Base-by-base conservation (phyloP, 176 grass and related monocot species). In the Puya raimondii region DNA sequence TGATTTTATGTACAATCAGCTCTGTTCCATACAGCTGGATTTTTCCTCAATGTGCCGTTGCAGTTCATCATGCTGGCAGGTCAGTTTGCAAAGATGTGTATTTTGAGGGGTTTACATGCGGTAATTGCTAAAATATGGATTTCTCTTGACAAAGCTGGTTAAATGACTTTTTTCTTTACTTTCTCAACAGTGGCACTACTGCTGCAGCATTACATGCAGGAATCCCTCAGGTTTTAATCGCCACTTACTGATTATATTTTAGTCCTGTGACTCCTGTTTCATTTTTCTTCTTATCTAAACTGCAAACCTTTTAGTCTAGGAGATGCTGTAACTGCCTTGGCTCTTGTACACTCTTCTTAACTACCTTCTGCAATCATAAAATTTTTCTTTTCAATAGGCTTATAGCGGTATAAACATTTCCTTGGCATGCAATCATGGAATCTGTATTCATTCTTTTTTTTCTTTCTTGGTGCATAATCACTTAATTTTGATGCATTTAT, bases 41-140 rank as follows among this genome's bases (percentile, higher is more conserved):
- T 13, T 96, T 96, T 57, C 79, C 81, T 27, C 89, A 70, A 85
- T 92, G 88, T 29, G 76, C 81, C 64, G 81, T 74, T 65, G 81
- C 71, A 51, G 72, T 92, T 81, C 88, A 96, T 75, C 92, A 96
- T 76, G 93, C 80, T 73, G 93, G 89, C 77, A 96, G 93, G 88
- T 87, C 79, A 79, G 33, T 42, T 42, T 42, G 33, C 33, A 42
- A 42, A 42, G 33, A 42, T 42, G 33, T 42, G 5, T 42, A 42
- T 42, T 42, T 42, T 42, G 17, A 50, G 48, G 67, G n/a, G 49
- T 29, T 27, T 65, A 29, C 27, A 29, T 29, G 27, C 27, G 27
- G 48, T 20, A 64, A 51, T 14, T 9, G 2, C 48, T 33, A 9
- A 42, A 23, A 3, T 9, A 26, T 7, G 0, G 11, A 1, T 26